These are phyloP conservation scores for Thermomyces lanuginosus DNA, from an alignment of 2,329 filamentous ascomycete species.

Conservation along the genomic window DNA sequence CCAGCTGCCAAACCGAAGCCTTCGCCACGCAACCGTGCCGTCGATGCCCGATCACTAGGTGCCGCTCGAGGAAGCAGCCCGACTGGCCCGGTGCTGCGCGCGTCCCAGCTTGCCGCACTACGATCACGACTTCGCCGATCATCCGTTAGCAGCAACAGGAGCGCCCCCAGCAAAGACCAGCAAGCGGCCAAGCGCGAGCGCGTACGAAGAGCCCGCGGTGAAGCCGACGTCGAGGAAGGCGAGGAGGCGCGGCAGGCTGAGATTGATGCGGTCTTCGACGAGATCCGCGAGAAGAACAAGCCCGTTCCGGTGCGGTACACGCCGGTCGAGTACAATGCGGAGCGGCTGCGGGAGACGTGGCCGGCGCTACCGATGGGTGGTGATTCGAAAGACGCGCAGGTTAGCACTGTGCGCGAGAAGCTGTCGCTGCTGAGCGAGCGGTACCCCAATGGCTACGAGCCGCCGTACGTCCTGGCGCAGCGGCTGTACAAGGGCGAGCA, in stretches of 20 bases:
- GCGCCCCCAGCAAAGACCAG: neutral
- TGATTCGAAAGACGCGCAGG: conserved; percentile 12
- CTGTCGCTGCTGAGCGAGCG: conserved; percentile 20
- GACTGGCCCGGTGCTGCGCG: conserved; percentile 17
- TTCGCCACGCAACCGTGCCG: conserved; percentile 12
- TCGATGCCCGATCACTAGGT: conserved; percentile 24
- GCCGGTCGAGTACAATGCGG: conserved; percentile 17
- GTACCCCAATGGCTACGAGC: conserved; percentile 19
- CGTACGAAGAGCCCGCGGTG: conserved; percentile 6
- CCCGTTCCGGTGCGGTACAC: conserved; percentile 20
- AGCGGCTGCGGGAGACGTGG: conserved; percentile 23
- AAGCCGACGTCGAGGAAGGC: conserved; percentile 11
- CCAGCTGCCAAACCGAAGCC: conserved; percentile 8
- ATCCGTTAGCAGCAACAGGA: conserved; percentile 11
- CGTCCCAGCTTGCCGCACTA: conserved; percentile 11
- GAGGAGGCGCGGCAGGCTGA: conserved; percentile 11
- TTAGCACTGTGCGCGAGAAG: conserved; percentile 19
- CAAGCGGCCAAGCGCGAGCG: conserved; percentile 3
- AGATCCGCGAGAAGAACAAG: conserved; percentile 15
- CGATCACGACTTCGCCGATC: conserved; percentile 6
- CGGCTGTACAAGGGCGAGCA: conserved; percentile 22
- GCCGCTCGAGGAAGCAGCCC: conserved; percentile 14
- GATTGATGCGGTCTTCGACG: conserved; percentile 15
- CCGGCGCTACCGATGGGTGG: conserved; percentile 22
- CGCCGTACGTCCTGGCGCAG: conserved; percentile 21